Conservation (phyloP, 805 yeast genomes). For the Millerozyma acaciae region DNA sequence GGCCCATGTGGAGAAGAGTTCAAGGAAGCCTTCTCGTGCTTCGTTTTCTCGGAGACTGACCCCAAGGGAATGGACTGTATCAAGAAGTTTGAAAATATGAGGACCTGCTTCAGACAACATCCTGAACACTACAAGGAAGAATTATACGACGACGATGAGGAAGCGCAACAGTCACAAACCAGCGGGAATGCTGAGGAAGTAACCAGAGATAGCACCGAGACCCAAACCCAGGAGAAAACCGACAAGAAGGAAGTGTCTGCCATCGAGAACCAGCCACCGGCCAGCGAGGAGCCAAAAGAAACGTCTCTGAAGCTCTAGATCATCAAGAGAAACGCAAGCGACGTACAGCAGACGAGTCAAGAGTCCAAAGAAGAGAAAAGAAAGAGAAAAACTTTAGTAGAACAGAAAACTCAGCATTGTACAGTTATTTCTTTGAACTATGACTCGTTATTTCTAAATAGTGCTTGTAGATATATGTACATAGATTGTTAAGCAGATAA, state of each 20-base stretch:
- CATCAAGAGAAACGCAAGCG: slow-evolving; percentile 5
- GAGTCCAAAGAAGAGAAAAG: no score
- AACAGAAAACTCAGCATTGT: no score
- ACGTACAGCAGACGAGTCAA: no score
- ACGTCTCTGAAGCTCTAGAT: slow-evolving; percentile 9
- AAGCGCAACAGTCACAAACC: slow-evolving; percentile 7
- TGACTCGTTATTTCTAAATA: background rate
- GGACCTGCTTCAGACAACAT: slow-evolving; percentile 84
- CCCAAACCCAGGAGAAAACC: slow-evolving; percentile 3
- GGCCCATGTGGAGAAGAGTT: slow-evolving; percentile 84
- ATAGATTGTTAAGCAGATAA: slow-evolving; percentile 6
- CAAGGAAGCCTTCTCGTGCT: slow-evolving; percentile 84
- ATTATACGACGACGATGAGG: slow-evolving; percentile 62
- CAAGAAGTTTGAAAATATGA: slow-evolving; percentile 87
- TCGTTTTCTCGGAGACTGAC: slow-evolving; percentile 88
- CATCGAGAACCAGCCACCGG: slow-evolving; percentile 1
- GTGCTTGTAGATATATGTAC: slow-evolving; percentile 5
- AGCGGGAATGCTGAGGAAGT: slow-evolving; percentile 1
- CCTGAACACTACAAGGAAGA: slow-evolving; percentile 95
- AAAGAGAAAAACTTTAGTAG: no score
- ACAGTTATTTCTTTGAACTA: no score
- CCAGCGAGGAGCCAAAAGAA: slow-evolving; percentile 4
- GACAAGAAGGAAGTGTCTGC: background rate
- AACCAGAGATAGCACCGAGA: slow-evolving; percentile 4
- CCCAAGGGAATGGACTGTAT: slow-evolving; percentile 97